These are phyloP conservation scores for Radiomyces spectabilis DNA, from an alignment of 192 early-diverging fungal species.

Conservation along the genomic window DNA sequence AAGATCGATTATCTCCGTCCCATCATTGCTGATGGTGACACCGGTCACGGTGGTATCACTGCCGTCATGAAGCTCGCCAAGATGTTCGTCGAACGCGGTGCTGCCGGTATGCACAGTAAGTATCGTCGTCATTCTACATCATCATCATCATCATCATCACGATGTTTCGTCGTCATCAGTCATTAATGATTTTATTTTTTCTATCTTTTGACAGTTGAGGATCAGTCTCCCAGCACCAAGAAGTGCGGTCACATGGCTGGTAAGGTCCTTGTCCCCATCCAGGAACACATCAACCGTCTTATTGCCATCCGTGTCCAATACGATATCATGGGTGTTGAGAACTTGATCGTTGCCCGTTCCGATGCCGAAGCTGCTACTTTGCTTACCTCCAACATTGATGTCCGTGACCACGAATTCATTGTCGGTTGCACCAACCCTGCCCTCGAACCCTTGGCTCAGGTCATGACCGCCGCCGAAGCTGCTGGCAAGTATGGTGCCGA, in stretches of 20 bases:
- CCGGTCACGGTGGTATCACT: constrained; percentile 97
- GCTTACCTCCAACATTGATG: constrained; percentile 93
- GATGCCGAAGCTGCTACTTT: constrained; percentile 97
- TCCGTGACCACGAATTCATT: constrained; percentile 93
- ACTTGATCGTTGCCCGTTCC: constrained; percentile 87
- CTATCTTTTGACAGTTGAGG: constrained; percentile 48
- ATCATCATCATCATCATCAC: too few relatives aligned
- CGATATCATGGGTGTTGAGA: constrained; percentile 98
- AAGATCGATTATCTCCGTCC: constrained; percentile 86
- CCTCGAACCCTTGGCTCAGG: constrained; percentile 56
- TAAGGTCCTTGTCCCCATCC: constrained; percentile 96
- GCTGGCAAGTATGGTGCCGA: constrained; percentile 64
- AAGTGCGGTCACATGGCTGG: constrained; percentile 99
- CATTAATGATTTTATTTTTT: neutral
- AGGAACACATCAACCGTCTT: constrained; percentile 95
- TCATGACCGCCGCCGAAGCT: constrained; percentile 76
- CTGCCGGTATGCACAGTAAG: constrained; percentile 81
- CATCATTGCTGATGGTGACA: constrained; percentile 96
- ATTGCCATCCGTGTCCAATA: constrained; percentile 93
- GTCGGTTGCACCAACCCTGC: constrained; percentile 84
- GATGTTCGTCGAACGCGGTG: constrained; percentile 96
- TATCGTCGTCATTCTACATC: too few relatives aligned
- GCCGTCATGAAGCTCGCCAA: constrained; percentile 95
- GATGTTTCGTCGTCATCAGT: too few relatives aligned
- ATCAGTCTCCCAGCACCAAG: constrained; percentile 92